Evolutionary conservation across 192 early-diverging fungal species (phyloP).

Genomic region (Rhizophagus prolifer): DNA sequence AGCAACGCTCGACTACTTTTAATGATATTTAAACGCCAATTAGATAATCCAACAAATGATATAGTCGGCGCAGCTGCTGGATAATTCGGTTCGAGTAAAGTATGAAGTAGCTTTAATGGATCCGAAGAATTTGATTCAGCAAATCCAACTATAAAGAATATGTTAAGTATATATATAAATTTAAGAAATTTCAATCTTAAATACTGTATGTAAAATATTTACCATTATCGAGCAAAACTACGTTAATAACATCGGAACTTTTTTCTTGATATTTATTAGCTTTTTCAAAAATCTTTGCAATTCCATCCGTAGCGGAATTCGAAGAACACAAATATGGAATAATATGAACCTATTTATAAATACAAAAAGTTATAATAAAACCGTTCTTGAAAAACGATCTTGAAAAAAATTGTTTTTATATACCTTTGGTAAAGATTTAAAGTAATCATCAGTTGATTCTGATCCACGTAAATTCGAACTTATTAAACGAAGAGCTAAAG

Average conservation of each 20-base stretch:
- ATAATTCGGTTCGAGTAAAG: constrained; percentile 28
- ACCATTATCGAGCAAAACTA: constrained; percentile 32
- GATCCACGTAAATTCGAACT: constrained; percentile 27
- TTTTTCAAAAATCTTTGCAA: constrained; percentile 26
- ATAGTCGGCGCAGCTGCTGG: constrained; percentile 8
- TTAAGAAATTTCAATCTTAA: too few species aligned
- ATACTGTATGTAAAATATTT: too few species aligned
- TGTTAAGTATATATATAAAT: too few species aligned
- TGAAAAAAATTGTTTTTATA: not conserved
- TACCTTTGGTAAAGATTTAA: constrained; percentile 18
- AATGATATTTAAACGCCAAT: constrained; percentile 29
- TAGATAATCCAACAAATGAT: constrained; percentile 28
- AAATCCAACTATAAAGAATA: constrained; percentile 12
- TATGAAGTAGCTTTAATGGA: constrained; percentile 28
- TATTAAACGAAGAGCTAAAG: constrained; percentile 18
- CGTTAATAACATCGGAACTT: constrained; percentile 11
- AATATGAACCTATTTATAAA: constrained; percentile 18
- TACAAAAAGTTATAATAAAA: not conserved
- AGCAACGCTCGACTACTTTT: constrained; percentile 26
- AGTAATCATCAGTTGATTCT: constrained; percentile 24
- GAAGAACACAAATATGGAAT: constrained; percentile 28
- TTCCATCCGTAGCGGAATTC: constrained; percentile 20
- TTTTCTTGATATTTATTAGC: constrained; percentile 22
- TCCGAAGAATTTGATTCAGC: constrained; percentile 15
- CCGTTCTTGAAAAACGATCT: not conserved